phyloP scores from a whole-genome alignment of 495 filamentous ascomycete species.

The Penicillium ucsense region DNA sequence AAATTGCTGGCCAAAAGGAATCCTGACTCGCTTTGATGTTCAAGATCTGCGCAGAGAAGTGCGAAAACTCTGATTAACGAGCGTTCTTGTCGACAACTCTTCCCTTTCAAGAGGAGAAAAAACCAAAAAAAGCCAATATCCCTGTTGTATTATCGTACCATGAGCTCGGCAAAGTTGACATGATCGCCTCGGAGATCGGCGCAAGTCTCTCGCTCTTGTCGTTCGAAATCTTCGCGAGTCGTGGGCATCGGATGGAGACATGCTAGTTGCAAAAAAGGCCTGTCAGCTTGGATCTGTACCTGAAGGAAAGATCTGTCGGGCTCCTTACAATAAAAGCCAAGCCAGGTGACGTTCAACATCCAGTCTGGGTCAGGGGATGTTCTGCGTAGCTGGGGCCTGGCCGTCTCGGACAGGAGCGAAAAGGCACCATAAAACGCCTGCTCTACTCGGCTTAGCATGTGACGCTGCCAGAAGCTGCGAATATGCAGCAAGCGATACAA shows the following conservation, averaged over 20 bases:
- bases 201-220: constrained; percentile 16
- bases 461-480: constrained; percentile 31
- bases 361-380: neutral
- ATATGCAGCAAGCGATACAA: constrained; percentile 19
- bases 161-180: constrained; percentile 9
- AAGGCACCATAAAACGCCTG: constrained; percentile 19
- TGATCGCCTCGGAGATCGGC: constrained; percentile 17
- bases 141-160: constrained; percentile 8
- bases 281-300: neutral
- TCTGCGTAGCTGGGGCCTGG: constrained; percentile 13
- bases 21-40: constrained; percentile 8
- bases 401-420: constrained; percentile 1
- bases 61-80: no score
- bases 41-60: constrained; percentile 10
- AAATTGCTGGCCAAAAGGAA: constrained; percentile 17
- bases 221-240: constrained; percentile 1
- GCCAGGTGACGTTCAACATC: constrained; percentile 17
- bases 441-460: constrained; percentile 19
- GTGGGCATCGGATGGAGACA: constrained; percentile 23
- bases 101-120: no score
- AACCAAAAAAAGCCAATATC: no score
- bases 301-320: no score
- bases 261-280: constrained; percentile 9
- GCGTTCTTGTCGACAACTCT: no score
- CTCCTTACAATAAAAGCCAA: constrained; percentile 28